Evolutionary conservation across 2,329 filamentous ascomycete species (phyloP), one percentile per base, ranked within the genome.

Genomic region (Verticillium tricorpus): DNA sequence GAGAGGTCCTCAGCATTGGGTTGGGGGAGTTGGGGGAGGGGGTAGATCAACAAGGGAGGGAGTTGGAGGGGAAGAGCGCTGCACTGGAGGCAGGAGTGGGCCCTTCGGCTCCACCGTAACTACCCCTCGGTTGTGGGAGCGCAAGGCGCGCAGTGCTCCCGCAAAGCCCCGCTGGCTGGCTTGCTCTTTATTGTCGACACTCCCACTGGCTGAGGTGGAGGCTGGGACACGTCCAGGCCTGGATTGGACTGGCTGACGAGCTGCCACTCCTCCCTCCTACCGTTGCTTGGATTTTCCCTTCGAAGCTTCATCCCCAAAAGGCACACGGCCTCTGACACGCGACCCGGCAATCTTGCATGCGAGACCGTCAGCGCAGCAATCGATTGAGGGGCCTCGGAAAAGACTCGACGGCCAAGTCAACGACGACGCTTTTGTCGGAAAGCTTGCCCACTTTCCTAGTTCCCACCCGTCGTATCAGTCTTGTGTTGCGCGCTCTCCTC

Each of bases 401-500:
- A 19, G n/a, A n/a, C 8, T 19, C 19, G 39, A 52, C n/a, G 45
- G 45, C 45, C 45, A 52, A 19, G 45, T 22, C 17, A 8, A 52
- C 34, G 34, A 35, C 34, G 34, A 52, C 45, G 45, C 11, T 8
- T 52, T 22, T 22, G 19, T 1, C 45, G 19, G 45, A 19, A 52
- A 52, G 22, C 19, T 28, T 12, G 45, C 45, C 28, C 28, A 28
- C 28, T 5, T 28, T 25, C n/a, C 45, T 14, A 35, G 25, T n/a
- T 19, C 19, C n/a, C 22, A 6, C 45, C 19, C 19, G 45, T 52
- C 45, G 19, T 52, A 25, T 52, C 19, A 22, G 19, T 28, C 8
- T 19, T 19, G 45, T 22, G 45, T 52, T 52, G 45, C 45, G 45
- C 45, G 45, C 45, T 52, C 45, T 11, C 19, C 17, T 69, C 67